A percentile compares a stretch with the other conserved stretches of the same genome.
Conservation (phyloP, 2,329 filamentous ascomycete species). For the Rhexocercosporidium sp. region DNA sequence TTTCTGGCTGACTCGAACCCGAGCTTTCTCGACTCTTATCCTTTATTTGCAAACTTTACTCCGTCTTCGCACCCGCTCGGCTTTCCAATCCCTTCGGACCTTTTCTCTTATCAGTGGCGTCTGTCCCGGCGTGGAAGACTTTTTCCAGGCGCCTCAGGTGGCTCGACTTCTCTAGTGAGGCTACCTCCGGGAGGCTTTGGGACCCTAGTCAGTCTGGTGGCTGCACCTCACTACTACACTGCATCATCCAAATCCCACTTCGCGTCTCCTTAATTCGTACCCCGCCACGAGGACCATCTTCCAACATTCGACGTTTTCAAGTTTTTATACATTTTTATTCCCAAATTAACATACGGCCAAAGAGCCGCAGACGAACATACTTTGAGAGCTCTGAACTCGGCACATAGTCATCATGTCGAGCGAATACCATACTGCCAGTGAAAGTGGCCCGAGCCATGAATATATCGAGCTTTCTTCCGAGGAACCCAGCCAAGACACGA, state of each 20-base stretch:
- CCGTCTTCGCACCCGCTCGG: not conserved
- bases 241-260: slow-evolving; percentile 5
- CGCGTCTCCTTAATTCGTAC: not conserved
- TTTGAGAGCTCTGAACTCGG: not conserved
- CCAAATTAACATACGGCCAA: not conserved
- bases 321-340: not conserved
- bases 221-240: no score
- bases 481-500: slow-evolving; percentile 30
- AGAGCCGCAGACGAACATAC: not conserved
- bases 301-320: not conserved
- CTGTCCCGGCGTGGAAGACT: not conserved
- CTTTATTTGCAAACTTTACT: not conserved
- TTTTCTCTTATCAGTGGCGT: slow-evolving; percentile 22
- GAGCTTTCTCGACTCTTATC: not conserved
- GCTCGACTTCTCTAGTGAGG: not conserved
- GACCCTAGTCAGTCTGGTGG: not conserved
- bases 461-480: slow-evolving; percentile 30
- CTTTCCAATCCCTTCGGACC: not conserved
- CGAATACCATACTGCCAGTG: slow-evolving; percentile 31
- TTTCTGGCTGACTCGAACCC: not conserved
- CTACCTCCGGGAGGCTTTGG: not conserved
- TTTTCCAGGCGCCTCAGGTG: not conserved
- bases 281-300: slow-evolving; percentile 3
- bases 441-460: slow-evolving; percentile 23
- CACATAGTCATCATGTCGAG: slow-evolving; percentile 30